Percentiles rank a stretch among this genome's conserved stretches.
Conservation (phyloP, 2,329 filamentous ascomycete species). For the Elsinoe arachidis region DNA sequence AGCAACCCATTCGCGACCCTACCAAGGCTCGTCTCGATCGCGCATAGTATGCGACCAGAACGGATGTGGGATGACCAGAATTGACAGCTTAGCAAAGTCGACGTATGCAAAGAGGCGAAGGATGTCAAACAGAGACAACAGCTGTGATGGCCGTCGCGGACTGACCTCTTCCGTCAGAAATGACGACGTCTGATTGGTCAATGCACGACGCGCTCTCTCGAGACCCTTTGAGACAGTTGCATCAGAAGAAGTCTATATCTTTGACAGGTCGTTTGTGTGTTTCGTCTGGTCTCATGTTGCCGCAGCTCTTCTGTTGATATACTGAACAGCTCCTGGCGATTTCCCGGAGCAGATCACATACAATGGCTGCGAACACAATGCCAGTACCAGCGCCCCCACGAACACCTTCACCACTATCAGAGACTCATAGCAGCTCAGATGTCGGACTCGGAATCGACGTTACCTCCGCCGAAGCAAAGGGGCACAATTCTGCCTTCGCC, state of each 20-base stretch:
- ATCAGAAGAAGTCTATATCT: neutral
- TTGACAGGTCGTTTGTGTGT: neutral
- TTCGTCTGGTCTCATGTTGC: conserved; percentile 2
- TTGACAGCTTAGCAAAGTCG: neutral
- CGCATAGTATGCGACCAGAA: neutral
- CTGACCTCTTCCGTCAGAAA: neutral
- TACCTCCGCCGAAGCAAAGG: conserved; percentile 12
- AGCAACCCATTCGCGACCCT: conserved; percentile 12
- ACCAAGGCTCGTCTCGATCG: neutral
- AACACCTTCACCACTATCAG: conserved; percentile 56
- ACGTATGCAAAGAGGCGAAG: neutral
- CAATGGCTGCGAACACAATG: conserved; percentile 50
- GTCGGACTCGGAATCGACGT: conserved; percentile 21
- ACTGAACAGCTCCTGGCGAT: neutral
- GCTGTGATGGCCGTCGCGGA: neutral
- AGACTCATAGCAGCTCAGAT: conserved; percentile 35
- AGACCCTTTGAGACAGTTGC: conserved; percentile 9
- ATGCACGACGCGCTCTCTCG: neutral
- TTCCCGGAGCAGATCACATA: neutral
- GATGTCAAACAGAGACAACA: conserved; percentile 7
- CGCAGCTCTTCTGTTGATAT: neutral
- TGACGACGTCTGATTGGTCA: conserved; percentile 2
- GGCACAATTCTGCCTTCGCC: conserved; percentile 9
- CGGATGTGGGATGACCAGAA: neutral
- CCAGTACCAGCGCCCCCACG: conserved; percentile 53